Percentiles rank a stretch among this genome's conserved stretches.
phyloP scores from a whole-genome alignment of 73 alveolate species.

The Effrenium voratum region DNA sequence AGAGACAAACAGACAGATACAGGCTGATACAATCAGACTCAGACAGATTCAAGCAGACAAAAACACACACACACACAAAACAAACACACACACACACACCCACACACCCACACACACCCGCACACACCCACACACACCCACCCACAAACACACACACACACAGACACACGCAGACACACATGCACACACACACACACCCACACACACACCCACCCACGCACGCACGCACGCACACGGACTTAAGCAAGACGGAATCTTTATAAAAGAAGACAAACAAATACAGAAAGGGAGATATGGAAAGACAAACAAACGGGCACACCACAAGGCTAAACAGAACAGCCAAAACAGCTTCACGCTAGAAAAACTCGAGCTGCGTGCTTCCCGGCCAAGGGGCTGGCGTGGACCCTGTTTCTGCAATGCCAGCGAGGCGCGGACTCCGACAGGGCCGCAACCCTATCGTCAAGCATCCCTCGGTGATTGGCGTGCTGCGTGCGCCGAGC shows the following conservation, averaged over 20 bases:
- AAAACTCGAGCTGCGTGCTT: too few species aligned
- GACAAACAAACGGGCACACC: too few species aligned
- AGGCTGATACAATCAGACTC: neutral
- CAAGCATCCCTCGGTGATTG: too few species aligned
- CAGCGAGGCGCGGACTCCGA: too few species aligned
- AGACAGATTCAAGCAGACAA: neutral
- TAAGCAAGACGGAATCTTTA: neutral
- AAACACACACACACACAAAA: neutral
- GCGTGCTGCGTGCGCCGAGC: too few species aligned
- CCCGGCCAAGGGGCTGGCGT: too few species aligned
- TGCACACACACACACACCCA: neutral
- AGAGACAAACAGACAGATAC: neutral
- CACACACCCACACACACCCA: neutral
- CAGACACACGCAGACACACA: neutral
- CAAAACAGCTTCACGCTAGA: too few species aligned
- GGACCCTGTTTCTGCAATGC: too few species aligned
- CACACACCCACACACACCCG: neutral
- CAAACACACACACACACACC: neutral
- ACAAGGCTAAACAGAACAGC: too few species aligned
- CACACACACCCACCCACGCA: neutral
- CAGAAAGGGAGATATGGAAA: too few species aligned
- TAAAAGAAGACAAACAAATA: too few species aligned
- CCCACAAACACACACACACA: neutral
- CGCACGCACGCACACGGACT: neutral
- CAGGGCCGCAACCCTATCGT: too few species aligned